Base-by-base conservation (phyloP, 257 asterid species). In the Solanum sejunctum region DNA sequence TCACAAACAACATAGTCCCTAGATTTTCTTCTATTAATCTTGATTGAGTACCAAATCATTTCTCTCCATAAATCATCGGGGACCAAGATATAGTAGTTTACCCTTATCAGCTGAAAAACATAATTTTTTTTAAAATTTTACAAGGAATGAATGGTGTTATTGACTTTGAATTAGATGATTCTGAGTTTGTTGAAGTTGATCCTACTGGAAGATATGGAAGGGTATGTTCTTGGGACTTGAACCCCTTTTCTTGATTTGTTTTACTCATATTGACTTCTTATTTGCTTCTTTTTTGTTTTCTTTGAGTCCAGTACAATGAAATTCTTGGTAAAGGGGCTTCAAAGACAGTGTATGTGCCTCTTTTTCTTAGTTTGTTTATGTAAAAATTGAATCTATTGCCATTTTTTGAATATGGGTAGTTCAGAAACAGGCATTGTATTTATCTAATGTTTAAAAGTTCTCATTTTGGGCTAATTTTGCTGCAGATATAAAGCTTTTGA, bases 271-370 rank as follows among this genome's bases (percentile, higher is more conserved):
- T 49, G 12, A 67, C 23, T 63, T 58, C 84, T 43, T 10, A 55
- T 10, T 85, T 45, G 67, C 20, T 28, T 58, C 61, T 23, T 45
- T 83, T 83, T 17, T 82, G 89, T 80, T 87, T 58, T 80, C 3
- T 57, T 32, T 80, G 72, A 36, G 88, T 90, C 87, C 98, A 96
- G 99, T 94, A 96, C 84, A 90, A 91, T 92, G 99, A 96, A 87
- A 93, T 96, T 94, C 99, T 96, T 56, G 98, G 99, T 77, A 96
- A 93, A 91, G 98, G 99, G 87, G 90, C 98, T 87, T 96, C 99
- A 70, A 94, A 96, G 89, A 96, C 91, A 69, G 99, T 96, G 99
- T 96, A 93, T 88, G 96, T 69, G 51, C 80, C 71, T 45, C n/a
- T 36, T 21, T 85, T 83, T 84, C 83, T 60, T 20, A 21, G 18